Evolutionary conservation across 441 rosid genomes (phyloP), one percentile per base, ranked within the genome.

Genomic region (Erodium texanum): DNA sequence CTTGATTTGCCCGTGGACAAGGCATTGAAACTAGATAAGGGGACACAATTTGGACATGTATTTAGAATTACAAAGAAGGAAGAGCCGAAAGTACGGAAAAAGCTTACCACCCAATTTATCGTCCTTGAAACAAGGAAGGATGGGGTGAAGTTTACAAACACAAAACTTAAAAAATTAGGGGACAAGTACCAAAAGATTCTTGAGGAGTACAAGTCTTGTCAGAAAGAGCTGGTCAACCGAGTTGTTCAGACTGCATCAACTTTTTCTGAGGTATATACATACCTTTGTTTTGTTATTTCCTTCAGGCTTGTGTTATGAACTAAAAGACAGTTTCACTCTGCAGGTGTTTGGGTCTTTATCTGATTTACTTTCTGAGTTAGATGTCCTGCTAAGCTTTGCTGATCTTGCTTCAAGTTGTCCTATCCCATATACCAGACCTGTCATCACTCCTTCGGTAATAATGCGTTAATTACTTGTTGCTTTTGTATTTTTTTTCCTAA

Each of bases 31-130:
- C 81, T 94, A 67, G 99, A 94, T 75, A 94, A 87, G 75, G 87
- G 97, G 74, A 83, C 97, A 27, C 99, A 92, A 66, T 90, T 84
- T 75, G 99, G 99, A 52, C 93, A 94, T 86, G 96, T 90, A 66
- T 94, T 94, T 79, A 85, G 97, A 82, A 92, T 94, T 69, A 92
- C 99, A 52, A 92, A 94, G 86, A 94, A 90, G 85, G 99, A 94
- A 78, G 99, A 94, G 78, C 99, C 94, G 32, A 94, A 92, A 80
- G 79, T 94, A 71, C 85, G 99, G 82, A 92, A 90, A 79, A 89
- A 86, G 82, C 91, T 94, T 71, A 82, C 87, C 10, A 76, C 89
- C 77, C 96, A 89, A 71, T 94, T 86, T 82, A 76, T 92, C 70
- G 88, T 95, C 73, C 91, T 95, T 48, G 99, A 95, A 84, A 95